A percentile compares a stretch with the other conserved stretches of the same genome.
Evolutionary conservation across 345 rosid species (phyloP).

Genomic region (Isatis tinctoria): DNA sequence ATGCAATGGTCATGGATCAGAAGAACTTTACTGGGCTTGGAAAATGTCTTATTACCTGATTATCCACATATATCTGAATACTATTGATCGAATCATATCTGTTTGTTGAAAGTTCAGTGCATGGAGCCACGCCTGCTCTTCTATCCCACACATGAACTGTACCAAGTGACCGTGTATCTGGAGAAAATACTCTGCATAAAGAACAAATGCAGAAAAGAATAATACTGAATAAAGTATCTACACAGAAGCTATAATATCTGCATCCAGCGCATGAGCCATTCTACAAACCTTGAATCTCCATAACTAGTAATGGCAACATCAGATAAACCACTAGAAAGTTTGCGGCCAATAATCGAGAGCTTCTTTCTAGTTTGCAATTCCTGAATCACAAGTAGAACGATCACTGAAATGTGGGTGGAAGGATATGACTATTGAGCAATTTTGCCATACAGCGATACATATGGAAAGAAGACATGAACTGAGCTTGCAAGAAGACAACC

Average conservation of each 20-base stretch:
- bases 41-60: conserved; percentile 56
- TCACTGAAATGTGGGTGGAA: neutral
- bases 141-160: conserved; percentile 79
- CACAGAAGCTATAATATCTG: neutral
- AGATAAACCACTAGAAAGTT: conserved; percentile 50
- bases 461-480: neutral
- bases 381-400: conserved; percentile 39
- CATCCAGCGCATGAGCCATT: conserved; percentile 10
- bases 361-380: conserved; percentile 50
- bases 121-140: conserved; percentile 59
- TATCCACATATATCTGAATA: conserved; percentile 55
- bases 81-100: conserved; percentile 48
- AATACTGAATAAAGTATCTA: conserved; percentile 16
- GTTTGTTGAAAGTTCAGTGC: conserved; percentile 55
- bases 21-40: conserved; percentile 10
- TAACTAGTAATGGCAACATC: conserved; percentile 56
- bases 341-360: conserved; percentile 51
- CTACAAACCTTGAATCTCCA: conserved; percentile 62
- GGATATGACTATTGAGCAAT: conserved; percentile 6
- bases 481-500: neutral
- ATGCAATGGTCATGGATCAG: conserved; percentile 1
- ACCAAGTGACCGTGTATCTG: conserved; percentile 74
- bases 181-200: conserved; percentile 60
- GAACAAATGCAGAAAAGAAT: neutral
- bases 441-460: too few species aligned